These are phyloP conservation scores for Metrosideros polymorpha DNA, from an alignment of 441 rosid species.

Conservation along the genomic window DNA sequence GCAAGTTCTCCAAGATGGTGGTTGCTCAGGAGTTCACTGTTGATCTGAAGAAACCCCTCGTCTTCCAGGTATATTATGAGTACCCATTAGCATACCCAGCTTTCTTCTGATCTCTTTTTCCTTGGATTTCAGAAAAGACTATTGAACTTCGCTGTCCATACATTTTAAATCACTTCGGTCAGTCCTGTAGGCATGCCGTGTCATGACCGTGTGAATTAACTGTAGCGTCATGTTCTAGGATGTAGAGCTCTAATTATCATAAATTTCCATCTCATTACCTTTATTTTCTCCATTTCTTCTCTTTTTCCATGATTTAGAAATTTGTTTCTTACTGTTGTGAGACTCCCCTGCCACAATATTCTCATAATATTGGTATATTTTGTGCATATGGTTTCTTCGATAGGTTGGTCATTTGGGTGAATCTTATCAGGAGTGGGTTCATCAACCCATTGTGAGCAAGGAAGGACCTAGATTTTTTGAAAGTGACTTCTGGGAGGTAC, in stretches of 20 bases:
- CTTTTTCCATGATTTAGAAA: neutral
- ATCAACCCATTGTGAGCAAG: slow-evolving; percentile 86
- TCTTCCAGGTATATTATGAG: slow-evolving; percentile 58
- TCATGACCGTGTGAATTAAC: neutral
- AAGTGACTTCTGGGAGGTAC: slow-evolving; percentile 90
- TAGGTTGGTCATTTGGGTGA: slow-evolving; percentile 99
- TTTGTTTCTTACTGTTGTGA: neutral
- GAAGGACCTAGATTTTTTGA: slow-evolving; percentile 93
- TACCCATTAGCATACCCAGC: neutral
- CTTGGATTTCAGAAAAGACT: neutral
- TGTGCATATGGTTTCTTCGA: neutral
- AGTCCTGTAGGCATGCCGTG: neutral
- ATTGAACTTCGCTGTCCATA: neutral
- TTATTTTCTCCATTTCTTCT: neutral
- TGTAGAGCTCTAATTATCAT: neutral
- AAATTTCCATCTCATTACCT: neutral
- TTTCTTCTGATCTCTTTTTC: neutral
- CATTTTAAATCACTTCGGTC: neutral
- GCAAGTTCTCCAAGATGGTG: slow-evolving; percentile 60
- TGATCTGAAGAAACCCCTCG: slow-evolving; percentile 85
- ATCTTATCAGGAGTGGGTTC: slow-evolving; percentile 91
- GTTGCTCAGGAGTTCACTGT: slow-evolving; percentile 72
- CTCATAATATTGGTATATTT: neutral
- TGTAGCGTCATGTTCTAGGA: neutral
- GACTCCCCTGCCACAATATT: neutral